Evolutionary conservation across 2,329 filamentous ascomycete genomes (phyloP).

Genomic region (Leptographium flavum): DNA sequence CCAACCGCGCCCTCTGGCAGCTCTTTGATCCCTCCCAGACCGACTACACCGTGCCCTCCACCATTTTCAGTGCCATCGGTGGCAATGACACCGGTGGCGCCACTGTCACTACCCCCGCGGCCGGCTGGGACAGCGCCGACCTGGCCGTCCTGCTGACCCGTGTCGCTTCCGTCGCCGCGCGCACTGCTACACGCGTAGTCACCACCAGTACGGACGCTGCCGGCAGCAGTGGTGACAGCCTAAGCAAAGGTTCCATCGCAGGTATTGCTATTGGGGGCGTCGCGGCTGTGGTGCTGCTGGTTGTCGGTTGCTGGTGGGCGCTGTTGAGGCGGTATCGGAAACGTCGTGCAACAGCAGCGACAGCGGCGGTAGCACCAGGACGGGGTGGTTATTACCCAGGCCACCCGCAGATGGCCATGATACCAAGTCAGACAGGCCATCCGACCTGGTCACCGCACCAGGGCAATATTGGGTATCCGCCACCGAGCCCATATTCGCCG

Average conservation of each 20-base stretch:
- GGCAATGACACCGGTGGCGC: slow-evolving; percentile 37
- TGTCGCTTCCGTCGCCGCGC: slow-evolving; percentile 26
- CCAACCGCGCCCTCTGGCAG: slow-evolving; percentile 35
- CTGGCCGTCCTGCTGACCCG: slow-evolving; percentile 38
- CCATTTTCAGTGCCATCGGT: slow-evolving; percentile 34
- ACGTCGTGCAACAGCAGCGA: neutral
- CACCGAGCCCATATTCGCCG: neutral
- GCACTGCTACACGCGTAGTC: slow-evolving; percentile 35
- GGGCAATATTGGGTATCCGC: neutral
- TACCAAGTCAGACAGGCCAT: neutral
- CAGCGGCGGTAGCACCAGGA: neutral
- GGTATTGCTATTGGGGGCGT: slow-evolving; percentile 28
- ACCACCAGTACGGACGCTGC: slow-evolving; percentile 2
- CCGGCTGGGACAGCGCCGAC: slow-evolving; percentile 35
- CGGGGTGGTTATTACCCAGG: neutral
- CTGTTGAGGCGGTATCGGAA: slow-evolving; percentile 3
- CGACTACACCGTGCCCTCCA: slow-evolving; percentile 37
- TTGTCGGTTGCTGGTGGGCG: slow-evolving; percentile 8
- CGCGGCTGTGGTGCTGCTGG: slow-evolving; percentile 15
- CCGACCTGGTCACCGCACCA: neutral
- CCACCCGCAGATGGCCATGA: neutral
- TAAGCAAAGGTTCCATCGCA: slow-evolving; percentile 26
- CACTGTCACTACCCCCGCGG: slow-evolving; percentile 32
- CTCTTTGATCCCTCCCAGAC: slow-evolving; percentile 34
- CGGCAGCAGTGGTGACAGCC: slow-evolving; percentile 5